Percentiles rank a stretch among this genome's conserved stretches.
Conservation (phyloP, 495 filamentous ascomycete species). For the Bacidia gigantensis region DNA sequence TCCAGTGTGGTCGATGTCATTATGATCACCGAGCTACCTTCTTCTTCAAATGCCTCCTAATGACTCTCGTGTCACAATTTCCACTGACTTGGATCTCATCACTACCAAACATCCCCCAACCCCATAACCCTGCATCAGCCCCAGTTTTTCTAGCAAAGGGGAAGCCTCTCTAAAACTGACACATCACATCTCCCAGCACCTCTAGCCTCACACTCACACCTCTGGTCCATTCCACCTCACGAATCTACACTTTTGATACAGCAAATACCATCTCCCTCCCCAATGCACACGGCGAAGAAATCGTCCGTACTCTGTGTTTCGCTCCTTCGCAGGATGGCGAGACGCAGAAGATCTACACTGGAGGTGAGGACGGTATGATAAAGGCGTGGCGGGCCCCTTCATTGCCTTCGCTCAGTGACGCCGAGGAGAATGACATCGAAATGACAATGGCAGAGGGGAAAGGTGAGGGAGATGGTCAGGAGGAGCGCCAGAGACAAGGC, state of each 20-base stretch:
- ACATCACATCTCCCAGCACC: neutral
- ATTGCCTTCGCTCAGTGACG: neutral
- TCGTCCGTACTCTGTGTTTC: constrained; percentile 54
- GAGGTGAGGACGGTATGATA: constrained; percentile 66
- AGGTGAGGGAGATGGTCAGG: constrained; percentile 36
- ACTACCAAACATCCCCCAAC: neutral
- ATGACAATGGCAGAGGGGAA: constrained; percentile 40
- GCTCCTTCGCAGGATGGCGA: constrained; percentile 34
- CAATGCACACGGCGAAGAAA: constrained; percentile 71
- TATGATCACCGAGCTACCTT: too few relatives aligned
- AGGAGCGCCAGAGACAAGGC: constrained; percentile 6
- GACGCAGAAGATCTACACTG: constrained; percentile 62
- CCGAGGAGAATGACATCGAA: neutral
- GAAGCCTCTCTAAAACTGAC: too few relatives aligned
- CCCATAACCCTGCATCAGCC: neutral
- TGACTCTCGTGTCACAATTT: too few relatives aligned
- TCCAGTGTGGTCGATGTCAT: too few relatives aligned
- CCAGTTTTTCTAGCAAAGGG: neutral
- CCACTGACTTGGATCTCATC: too few relatives aligned
- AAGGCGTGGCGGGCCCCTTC: constrained; percentile 31
- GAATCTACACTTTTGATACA: constrained; percentile 27
- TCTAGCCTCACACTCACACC: neutral
- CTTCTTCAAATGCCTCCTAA: too few relatives aligned
- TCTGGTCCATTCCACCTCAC: neutral
- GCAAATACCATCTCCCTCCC: constrained; percentile 33